A percentile compares a stretch with the other conserved stretches of the same genome.
Evolutionary conservation across 2,329 filamentous ascomycete species (phyloP).

Genomic region (Botrytis fabae): DNA sequence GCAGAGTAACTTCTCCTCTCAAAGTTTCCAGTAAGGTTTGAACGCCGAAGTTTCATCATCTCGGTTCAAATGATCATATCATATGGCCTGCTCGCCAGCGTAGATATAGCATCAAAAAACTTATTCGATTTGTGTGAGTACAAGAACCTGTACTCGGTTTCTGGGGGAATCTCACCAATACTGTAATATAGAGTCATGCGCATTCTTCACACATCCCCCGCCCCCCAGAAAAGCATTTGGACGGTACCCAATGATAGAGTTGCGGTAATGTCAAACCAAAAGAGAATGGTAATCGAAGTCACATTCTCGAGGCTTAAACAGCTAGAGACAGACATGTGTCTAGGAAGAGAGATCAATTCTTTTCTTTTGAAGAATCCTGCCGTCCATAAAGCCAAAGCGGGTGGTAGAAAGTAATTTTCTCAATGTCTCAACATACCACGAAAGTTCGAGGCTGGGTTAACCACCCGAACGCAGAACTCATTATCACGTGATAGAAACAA

Average conservation of each 20-base stretch:
- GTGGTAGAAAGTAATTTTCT: not conserved
- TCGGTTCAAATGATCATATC: not conserved
- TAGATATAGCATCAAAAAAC: accelerated
- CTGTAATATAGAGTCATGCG: not conserved
- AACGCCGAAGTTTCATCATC: not conserved
- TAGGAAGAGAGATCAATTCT: not conserved
- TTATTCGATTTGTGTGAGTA: not conserved
- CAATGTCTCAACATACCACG: not conserved
- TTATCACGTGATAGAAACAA: not conserved
- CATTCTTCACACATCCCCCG: not conserved
- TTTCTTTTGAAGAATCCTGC: not conserved
- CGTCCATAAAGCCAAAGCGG: not conserved
- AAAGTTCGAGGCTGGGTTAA: not conserved
- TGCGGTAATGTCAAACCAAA: not conserved
- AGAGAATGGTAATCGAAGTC: not conserved
- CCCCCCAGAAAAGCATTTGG: not conserved
- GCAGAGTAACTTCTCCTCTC: not conserved
- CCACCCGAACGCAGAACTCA: not conserved
- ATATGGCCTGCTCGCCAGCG: not conserved
- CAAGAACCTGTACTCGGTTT: not conserved
- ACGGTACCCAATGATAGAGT: not conserved
- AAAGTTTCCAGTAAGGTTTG: not conserved
- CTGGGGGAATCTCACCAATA: not conserved
- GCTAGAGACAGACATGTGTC: not conserved
- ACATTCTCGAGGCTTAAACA: not conserved